A percentile compares a stretch with the other conserved stretches of the same genome.
Evolutionary conservation across 495 filamentous ascomycete species (phyloP).

Genomic region (Penicillium soppii): DNA sequence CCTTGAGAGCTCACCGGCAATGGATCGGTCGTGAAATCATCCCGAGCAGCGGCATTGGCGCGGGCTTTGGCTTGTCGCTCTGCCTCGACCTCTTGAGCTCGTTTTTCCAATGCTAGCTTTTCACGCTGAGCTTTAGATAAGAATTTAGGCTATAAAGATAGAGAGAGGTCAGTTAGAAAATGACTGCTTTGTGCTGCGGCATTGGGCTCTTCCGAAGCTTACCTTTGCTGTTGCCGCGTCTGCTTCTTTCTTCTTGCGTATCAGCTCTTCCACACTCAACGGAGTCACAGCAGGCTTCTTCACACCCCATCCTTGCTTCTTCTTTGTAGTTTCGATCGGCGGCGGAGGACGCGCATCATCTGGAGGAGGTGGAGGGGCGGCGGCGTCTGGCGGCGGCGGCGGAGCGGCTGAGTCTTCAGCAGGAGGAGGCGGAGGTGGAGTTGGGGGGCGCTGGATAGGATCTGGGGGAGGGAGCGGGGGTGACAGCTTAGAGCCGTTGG

Average conservation of each 20-base stretch:
- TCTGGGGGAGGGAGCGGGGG: slow-evolving; percentile 37
- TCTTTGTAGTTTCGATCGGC: slow-evolving; percentile 40
- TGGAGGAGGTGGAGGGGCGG: slow-evolving; percentile 50
- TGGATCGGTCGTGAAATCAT: slow-evolving; percentile 13
- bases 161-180: slow-evolving; percentile 17
- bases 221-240: slow-evolving; percentile 77
- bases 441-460: slow-evolving; percentile 32
- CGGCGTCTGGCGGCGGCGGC: slow-evolving; percentile 57
- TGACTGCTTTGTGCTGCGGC: no score
- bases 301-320: slow-evolving; percentile 56
- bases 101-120: slow-evolving; percentile 79
- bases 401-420: slow-evolving; percentile 47
- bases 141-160: slow-evolving; percentile 72
- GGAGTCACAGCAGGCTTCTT: slow-evolving; percentile 47
- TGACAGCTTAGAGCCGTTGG: slow-evolving; percentile 19
- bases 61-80: slow-evolving; percentile 43
- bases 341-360: slow-evolving; percentile 37
- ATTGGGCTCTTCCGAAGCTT: no score
- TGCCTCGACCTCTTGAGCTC: slow-evolving; percentile 79
- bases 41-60: slow-evolving; percentile 31
- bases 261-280: slow-evolving; percentile 73
- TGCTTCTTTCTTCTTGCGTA: slow-evolving; percentile 74
- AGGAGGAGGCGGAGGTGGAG: slow-evolving; percentile 60
- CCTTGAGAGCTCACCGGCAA: neutral
- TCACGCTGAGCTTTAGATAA: slow-evolving; percentile 88